phyloP scores from a whole-genome alignment of 371 early-diverging fungal genomes.

The Actinomucor elegans region DNA sequence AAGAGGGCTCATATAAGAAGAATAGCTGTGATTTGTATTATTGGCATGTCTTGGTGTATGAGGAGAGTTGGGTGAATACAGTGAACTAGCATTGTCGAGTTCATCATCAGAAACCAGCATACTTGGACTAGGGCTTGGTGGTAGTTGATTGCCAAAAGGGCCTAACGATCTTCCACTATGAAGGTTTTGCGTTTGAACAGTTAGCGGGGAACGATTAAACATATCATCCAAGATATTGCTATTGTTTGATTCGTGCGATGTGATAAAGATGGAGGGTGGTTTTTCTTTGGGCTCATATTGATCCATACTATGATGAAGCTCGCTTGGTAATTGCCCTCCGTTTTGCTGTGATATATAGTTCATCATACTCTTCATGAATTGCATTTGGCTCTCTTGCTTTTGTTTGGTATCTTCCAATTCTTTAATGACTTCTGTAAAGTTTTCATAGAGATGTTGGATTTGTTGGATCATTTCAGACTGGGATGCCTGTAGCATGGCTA shows the following conservation, averaged over 20 bases:
- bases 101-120: conserved; percentile 34
- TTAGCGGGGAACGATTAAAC: conserved; percentile 20
- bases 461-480: conserved; percentile 78
- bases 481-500: conserved; percentile 71
- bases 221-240: conserved; percentile 14
- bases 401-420: conserved; percentile 71
- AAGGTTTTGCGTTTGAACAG: conserved; percentile 31
- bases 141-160: conserved; percentile 21
- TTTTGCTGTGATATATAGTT: conserved; percentile 54
- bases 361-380: conserved; percentile 59
- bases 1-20: conserved; percentile 11
- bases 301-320: conserved; percentile 32
- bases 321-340: conserved; percentile 42
- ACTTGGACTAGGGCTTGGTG: conserved; percentile 36
- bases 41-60: conserved; percentile 26
- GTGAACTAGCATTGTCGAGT: conserved; percentile 20
- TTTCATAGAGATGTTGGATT: conserved; percentile 64
- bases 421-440: conserved; percentile 60
- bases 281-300: conserved; percentile 18
- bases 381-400: conserved; percentile 60
- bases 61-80: conserved; percentile 30
- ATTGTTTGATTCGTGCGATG: conserved; percentile 46
- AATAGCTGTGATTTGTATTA: neutral
- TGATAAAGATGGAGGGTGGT: conserved; percentile 63
- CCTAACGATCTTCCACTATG: conserved; percentile 7